These are phyloP conservation scores for Pestalotiopsis fici DNA, from an alignment of 2,329 filamentous ascomycete species.

Conservation along the genomic window DNA sequence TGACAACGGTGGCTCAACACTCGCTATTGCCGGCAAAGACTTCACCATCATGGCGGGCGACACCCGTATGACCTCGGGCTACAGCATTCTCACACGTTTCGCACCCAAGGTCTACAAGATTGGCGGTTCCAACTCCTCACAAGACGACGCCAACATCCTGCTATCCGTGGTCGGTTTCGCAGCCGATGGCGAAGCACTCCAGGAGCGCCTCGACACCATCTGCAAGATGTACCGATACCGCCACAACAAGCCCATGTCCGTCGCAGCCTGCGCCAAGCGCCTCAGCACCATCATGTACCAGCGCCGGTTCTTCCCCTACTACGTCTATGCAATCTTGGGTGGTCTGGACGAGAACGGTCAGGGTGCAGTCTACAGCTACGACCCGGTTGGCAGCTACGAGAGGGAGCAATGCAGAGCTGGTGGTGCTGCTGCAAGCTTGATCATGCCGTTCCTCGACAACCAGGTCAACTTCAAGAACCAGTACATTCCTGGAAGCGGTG, in stretches of 20 bases:
- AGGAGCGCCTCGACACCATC: constrained; percentile 89
- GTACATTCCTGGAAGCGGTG: constrained; percentile 84
- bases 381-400: constrained; percentile 97
- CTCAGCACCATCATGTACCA: constrained; percentile 94
- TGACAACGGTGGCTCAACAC: constrained; percentile 95
- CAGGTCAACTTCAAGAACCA: constrained; percentile 99
- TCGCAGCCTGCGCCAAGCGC: constrained; percentile 92
- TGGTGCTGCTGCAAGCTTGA: constrained; percentile 88
- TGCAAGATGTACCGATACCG: constrained; percentile 99
- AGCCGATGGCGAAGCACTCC: constrained; percentile 89
- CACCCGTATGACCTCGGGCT: constrained; percentile 92
- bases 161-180: constrained; percentile 95
- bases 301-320: constrained; percentile 99
- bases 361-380: constrained; percentile 95
- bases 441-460: constrained; percentile 99
- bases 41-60: constrained; percentile 98
- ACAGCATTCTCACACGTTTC: constrained; percentile 98
- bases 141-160: constrained; percentile 82
- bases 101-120: constrained; percentile 97
- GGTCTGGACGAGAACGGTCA: constrained; percentile 93
- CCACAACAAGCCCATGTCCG: constrained; percentile 93
- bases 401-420: constrained; percentile 93
- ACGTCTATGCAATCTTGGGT: constrained; percentile 90
- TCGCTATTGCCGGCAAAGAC: constrained; percentile 90
- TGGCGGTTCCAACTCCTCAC: constrained; percentile 83